A percentile compares a stretch with the other conserved stretches of the same genome.
These are phyloP conservation scores for Lactarius pseudohatsudake DNA, from an alignment of 768 basidiomycete species.

Conservation along the genomic window DNA sequence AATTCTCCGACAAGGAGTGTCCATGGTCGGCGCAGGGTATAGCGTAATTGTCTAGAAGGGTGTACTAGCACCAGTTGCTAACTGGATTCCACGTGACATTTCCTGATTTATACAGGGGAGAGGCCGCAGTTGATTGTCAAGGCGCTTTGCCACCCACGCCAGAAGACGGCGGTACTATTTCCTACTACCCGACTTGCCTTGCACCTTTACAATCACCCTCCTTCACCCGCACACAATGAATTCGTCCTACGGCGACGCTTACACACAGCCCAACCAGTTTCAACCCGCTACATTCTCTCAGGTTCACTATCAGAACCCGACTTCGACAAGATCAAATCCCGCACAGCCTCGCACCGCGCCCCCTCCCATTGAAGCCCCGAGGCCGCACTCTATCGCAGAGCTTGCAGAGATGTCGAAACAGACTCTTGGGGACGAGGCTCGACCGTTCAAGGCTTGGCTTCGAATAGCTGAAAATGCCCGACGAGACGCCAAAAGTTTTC, in stretches of 20 bases:
- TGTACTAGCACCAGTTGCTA: background rate
- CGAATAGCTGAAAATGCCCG: constrained; percentile 63
- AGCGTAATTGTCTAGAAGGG: constrained; percentile 14
- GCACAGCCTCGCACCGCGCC: constrained; percentile 14
- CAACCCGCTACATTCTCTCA: constrained; percentile 18
- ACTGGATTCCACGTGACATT: constrained; percentile 17
- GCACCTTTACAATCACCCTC: background rate
- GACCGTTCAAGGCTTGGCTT: constrained; percentile 65
- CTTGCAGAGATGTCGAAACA: constrained; percentile 62
- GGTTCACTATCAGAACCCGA: constrained; percentile 24
- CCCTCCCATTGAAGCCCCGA: background rate
- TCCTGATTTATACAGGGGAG: constrained; percentile 4
- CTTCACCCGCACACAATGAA: constrained; percentile 12
- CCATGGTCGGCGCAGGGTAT: background rate
- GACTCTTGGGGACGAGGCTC: constrained; percentile 55
- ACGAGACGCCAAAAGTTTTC: constrained; percentile 36
- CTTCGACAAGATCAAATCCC: constrained; percentile 12
- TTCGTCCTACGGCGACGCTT: constrained; percentile 15
- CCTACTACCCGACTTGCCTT: background rate
- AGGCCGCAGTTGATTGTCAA: background rate
- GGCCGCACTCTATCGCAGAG: constrained; percentile 59
- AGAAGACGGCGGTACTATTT: background rate
- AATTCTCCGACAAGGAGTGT: constrained; percentile 2
- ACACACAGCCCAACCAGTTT: constrained; percentile 17
- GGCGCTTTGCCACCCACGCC: constrained; percentile 8